Evolutionary conservation across 371 early-diverging fungal species (phyloP), one percentile per base, ranked within the genome.

Genomic region (Syncephalis fuscata): DNA sequence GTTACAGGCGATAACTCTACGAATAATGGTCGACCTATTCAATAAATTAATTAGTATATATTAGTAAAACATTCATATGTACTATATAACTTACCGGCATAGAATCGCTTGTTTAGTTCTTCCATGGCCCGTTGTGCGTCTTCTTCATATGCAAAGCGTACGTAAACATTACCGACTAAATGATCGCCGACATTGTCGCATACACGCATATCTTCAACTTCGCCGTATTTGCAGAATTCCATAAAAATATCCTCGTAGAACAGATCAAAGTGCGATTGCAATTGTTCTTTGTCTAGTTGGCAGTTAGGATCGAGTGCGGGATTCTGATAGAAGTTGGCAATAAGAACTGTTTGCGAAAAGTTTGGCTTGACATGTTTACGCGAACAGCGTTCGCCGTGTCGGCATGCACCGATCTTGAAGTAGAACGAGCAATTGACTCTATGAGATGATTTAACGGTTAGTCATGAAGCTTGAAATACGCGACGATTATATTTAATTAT

Each of bases 181-280:
- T 98, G 99, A 59, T 93, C 92, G 25, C 93, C 94, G n/a, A 89
- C 85, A 61, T 98, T 98, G 64, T 95, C 94, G 61, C 95, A 95
- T 16, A 95, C 82, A 48, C 84, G 78, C 82, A 98, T 81, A 52
- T 92, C 92, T 62, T 92, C 90, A 10, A 96, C 74, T 60, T 93
- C 88, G 25, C 59, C 98, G 70, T 92, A 95, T 62, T 85, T 88
- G 23, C 89, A 88, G 57, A 96, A 61, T 62, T 97, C 98, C 32
- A 85, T 76, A 61, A 92, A 97, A 48, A 95, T 72, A 64, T 98
- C 98, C 59, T 96, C 96, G 60, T 80, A 98, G 58, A 98, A 95
- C 48, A 80, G 63, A 57, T 98, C 95, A 74, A 94, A 94, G 59
- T 92, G 82, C 51, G 83, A 70, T 67, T 95, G 94, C 23, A 89